Evolutionary conservation across 78 protist genomes (phyloP), one percentile per base, ranked within the genome.

Genomic region (Isochrysis galbana): DNA sequence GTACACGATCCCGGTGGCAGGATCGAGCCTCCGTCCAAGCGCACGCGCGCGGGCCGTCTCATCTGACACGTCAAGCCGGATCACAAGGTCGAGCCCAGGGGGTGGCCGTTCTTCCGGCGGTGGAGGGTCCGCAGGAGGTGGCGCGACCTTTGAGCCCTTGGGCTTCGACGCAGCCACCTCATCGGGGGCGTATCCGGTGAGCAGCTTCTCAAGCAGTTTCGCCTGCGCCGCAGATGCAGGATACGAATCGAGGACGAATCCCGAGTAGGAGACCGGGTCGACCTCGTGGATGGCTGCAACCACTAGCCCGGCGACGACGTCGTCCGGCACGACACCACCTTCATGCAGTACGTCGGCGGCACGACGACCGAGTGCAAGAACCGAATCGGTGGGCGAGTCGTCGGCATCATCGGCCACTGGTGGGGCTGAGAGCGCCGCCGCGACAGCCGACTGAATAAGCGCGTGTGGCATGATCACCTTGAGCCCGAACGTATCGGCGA

Each of bases 11-110:
- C 92, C 92, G 10, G 70, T 69, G 25, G 22, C 45, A 3, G 92
- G 92, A 44, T 89, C 92, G n/a, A 34, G 86, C 34, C 92, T 55
- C 0, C 92, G 82, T n/a, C 92, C 92, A 25, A 89, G 92, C 54
- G 92, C 92, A 26, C 92, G 92, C 42, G 41, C 19, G 29, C 45
- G 86, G 42, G 67, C 61, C 42, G 14, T 14, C 42, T 69, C 78
- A 45, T 67, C 92, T 32, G 42, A 3, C 14, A 89, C 10, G 44
- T 44, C 48, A 39, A 89, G 25, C 39, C 74, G 46, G 36, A 89
- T 21, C 46, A 89, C 86, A 23, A 23, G 21, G 61, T 89, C 92
- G 47, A 89, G 74, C n/a, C 70, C 92, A 17, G 80, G 36, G 45
- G 0, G 32, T 5, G 21, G 82, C 86, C 74, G 70, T 29, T 46